Percentiles rank a stretch among this genome's conserved stretches.
Evolutionary conservation across 2,329 filamentous ascomycete species (phyloP).

Genomic region (Colletotrichum limetticola): DNA sequence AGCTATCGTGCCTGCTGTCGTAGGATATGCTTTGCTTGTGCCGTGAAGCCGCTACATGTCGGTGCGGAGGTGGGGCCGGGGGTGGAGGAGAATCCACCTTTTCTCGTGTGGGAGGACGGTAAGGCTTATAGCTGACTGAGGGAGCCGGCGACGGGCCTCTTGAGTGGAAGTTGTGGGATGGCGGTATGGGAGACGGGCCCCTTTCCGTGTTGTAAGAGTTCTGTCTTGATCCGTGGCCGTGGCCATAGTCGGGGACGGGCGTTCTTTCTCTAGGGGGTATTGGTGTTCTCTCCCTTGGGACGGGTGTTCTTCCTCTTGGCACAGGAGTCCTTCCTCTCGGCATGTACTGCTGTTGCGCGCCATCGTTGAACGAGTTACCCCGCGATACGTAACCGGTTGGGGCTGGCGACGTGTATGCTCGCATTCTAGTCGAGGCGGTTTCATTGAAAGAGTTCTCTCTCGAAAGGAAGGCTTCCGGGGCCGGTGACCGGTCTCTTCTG

Average conservation of each 20-base stretch:
- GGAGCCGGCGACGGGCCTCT: conserved; percentile 53
- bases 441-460: conserved; percentile 35
- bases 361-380: conserved; percentile 34
- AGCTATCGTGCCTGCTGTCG: conserved; percentile 39
- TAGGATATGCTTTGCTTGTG: conserved; percentile 47
- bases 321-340: conserved; percentile 30
- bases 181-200: conserved; percentile 44
- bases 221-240: conserved; percentile 22
- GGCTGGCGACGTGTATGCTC: conserved; percentile 32
- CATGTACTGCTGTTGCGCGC: conserved; percentile 32
- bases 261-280: not conserved
- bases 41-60: conserved; percentile 63
- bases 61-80: conserved; percentile 85
- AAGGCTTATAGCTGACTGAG: conserved; percentile 45
- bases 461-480: conserved; percentile 34
- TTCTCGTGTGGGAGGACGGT: conserved; percentile 40
- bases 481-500: conserved; percentile 32
- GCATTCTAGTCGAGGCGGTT: conserved; percentile 34
- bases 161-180: conserved; percentile 45
- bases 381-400: conserved; percentile 31
- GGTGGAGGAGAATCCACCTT: conserved; percentile 75
- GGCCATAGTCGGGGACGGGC: conserved; percentile 17
- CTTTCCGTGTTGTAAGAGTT: conserved; percentile 48
- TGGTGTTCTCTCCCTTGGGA: conserved; percentile 7
- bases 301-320: conserved; percentile 24